A percentile compares a stretch with the other conserved stretches of the same genome.
These are phyloP conservation scores for Spinacia oleracea DNA, from an alignment of 179 eudicot species.

Conservation along the genomic window DNA sequence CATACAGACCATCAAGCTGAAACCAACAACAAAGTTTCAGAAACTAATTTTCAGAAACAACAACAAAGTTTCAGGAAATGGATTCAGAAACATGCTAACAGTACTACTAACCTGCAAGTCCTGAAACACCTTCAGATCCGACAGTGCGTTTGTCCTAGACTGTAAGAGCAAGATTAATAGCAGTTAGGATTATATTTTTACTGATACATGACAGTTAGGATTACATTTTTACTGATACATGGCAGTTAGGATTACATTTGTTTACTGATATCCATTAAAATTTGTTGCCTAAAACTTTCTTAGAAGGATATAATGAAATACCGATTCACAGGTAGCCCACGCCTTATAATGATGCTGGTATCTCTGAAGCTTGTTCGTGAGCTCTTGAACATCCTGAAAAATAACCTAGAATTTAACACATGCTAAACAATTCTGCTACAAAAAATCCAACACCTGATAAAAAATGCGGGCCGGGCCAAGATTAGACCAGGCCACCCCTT, in stretches of 20 bases:
- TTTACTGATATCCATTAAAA: not conserved
- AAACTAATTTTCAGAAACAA: too few species aligned
- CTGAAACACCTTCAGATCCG: conserved; percentile 10
- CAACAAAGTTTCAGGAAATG: too few species aligned
- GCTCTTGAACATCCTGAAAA: conserved; percentile 25
- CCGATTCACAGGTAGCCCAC: conserved; percentile 41
- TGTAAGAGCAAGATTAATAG: conserved; percentile 8
- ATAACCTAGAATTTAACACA: not conserved
- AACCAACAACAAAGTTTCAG: not conserved
- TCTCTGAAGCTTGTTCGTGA: conserved; percentile 34
- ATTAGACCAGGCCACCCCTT: too few species aligned
- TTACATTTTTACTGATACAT: too few species aligned
- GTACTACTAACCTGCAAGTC: conserved; percentile 15
- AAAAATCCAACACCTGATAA: too few species aligned
- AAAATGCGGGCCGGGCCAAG: too few species aligned
- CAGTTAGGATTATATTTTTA: too few species aligned
- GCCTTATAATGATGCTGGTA: conserved; percentile 36
- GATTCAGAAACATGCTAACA: not conserved
- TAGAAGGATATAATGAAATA: not conserved
- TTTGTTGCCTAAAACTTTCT: not conserved
- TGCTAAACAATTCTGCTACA: not conserved
- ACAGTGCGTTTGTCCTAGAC: conserved; percentile 19
- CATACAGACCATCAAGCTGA: conserved; percentile 13
- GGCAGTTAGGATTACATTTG: not conserved
- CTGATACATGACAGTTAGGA: too few species aligned